Base-by-base conservation (phyloP, 129 eudicot genomes). In the Solidago caesia region DNA sequence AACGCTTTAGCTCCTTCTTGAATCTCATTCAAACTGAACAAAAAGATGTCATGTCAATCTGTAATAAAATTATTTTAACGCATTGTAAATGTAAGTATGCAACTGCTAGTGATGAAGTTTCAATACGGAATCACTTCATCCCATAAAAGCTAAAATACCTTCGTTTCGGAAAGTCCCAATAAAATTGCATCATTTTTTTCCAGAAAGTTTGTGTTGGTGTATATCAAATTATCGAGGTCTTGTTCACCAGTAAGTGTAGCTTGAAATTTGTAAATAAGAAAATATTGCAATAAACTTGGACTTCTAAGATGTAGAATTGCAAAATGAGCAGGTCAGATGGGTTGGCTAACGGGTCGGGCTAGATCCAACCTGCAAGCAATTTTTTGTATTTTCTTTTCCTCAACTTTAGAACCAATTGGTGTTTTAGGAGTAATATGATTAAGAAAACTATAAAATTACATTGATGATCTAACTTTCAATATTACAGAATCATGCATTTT, bases 1-100 rank as follows among this genome's bases (percentile, higher is more conserved):
- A 94, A 84, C 4, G 96, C 91, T 73, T 87, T 88, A 0, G 97
- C 80, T 16, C 97, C 98, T 86, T 88, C 91, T 53, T 76, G 87
- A 8, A 93, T 81, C 88, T 93, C 98, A 39, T 90, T 96, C 91
- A 67, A 61, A 70, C 98, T 93, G 47, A 11, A 56, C 49, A 67
- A 26, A 43, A 43, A 11, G 15, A 5, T 39, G 56, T 42, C 12
- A 75, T 11, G 55, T 65, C 7, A 10, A 15, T 49, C 52, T 12
- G 6, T 63, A 55, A 15, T 15, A 47, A 48, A 11, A 39, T 8
- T 13, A 14, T 29, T 15, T 21, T 21, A 21, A 25, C 26, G 7
- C 1, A 26, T 2, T 12, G 5, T 26, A 33, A 61, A 13, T 68
- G 55, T 16, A 44, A 66, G 39, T 33, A 33, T 33, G 39, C n/a